Evolutionary conservation across 2,329 filamentous ascomycete species (phyloP), one percentile per base, ranked within the genome.

Genomic region (Mycosphaerella sp.): DNA sequence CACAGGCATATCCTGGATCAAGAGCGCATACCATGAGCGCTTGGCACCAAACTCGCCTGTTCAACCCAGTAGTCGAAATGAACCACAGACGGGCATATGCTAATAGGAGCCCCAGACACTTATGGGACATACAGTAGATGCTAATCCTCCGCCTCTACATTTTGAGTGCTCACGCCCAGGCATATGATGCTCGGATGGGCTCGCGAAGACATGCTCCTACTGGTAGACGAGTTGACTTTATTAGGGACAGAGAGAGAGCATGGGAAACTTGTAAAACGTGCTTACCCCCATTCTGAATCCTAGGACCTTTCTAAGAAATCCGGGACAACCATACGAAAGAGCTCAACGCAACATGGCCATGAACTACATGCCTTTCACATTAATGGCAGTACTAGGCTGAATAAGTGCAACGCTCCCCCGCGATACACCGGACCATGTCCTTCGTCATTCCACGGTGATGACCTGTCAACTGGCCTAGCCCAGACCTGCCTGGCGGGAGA

Each of bases 1-100:
- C 42, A 41, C 50, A 56, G 48, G 53, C 50, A 45, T 34, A 56
- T 53, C 48, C 58, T 56, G 45, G 58, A 38, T 42, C 36, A 40
- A 51, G 31, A 44, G 17, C n/a, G 38, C 38, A 54, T 29, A 43
- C 39, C 8, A 44, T 45, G 50, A 45, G 49, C 53, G 40, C 44
- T 43, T 41, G 43, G 44, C 36, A 52, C 26, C 26, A 45, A 40
- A 46, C 47, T 43, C 26, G 17, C 23, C 38, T 40, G 14, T 12
- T 48, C 26, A 29, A 29, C 5, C 26, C 6, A 3, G 6, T 29
- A 29, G 26, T 29, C 26, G 26, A 4, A 6, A 29, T 29, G 26
- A 29, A 29, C 26, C 6, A 6, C 26, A 29, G 3, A 4, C 26
- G 26, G 26, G 6, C 26, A 29, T 29, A 29, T 29, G 26, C 26